A percentile compares a stretch with the other conserved stretches of the same genome.
Evolutionary conservation across 805 yeast species (phyloP).

Genomic region (Candida rishiriensis): DNA sequence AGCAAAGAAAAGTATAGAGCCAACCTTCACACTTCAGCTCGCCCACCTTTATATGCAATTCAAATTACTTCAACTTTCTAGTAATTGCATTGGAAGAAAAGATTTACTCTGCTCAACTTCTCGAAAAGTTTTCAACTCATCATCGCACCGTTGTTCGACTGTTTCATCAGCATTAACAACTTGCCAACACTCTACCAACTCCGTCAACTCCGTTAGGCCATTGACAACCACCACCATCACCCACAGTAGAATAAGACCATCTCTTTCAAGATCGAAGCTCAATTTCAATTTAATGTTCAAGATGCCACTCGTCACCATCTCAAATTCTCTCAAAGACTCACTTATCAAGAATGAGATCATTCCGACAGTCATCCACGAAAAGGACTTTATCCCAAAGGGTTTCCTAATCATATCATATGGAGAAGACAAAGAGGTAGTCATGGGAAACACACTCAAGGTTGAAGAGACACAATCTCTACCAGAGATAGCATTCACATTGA

Average conservation of each 20-base stretch:
- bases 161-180: not conserved
- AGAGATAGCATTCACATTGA: conserved; percentile 56
- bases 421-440: conserved; percentile 55
- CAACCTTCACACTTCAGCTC: not conserved
- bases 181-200: not conserved
- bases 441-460: conserved; percentile 71
- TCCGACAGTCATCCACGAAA: conserved; percentile 48
- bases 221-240: not conserved
- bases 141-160: not conserved
- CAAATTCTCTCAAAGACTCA: conserved; percentile 51
- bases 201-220: not conserved
- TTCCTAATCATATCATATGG: conserved; percentile 63
- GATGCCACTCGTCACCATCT: conserved; percentile 42
- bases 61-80: not conserved
- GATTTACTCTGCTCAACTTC: conserved; percentile 2
- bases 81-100: conserved; percentile 4
- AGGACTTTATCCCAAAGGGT: conserved; percentile 38
- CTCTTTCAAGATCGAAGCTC: not conserved
- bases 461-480: conserved; percentile 69
- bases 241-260: not conserved
- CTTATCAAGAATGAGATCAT: conserved; percentile 43
- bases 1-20: not conserved
- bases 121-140: not conserved
- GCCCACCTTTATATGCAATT: not conserved
- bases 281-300: conserved; percentile 1